Evolutionary conservation across 257 asterid genomes (phyloP), one percentile per base, ranked within the genome.

Genomic region (Solanum ossicruentum): DNA sequence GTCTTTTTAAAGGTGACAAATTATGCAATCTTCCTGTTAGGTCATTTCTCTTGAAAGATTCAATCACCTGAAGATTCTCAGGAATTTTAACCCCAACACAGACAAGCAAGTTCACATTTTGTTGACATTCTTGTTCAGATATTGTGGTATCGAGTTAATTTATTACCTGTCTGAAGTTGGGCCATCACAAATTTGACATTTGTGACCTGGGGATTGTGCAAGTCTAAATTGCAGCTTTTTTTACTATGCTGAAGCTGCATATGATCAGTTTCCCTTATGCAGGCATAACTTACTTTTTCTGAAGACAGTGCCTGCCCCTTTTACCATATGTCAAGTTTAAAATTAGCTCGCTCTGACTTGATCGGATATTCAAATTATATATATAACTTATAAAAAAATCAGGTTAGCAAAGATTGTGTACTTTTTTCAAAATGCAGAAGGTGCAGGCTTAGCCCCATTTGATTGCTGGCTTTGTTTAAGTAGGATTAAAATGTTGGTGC

Each of bases 401-500:
- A 96, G 99, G 86, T 87, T 93, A 93, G 97, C 93, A 11, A 93
- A 91, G 88, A 91, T 92, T 6, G 86, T 96, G 66, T 93, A 93
- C 85, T 93, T 93, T 91, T 92, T 95, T 81, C 99, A 96, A 87
- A 96, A 96, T 78, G 97, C 99, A 10, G 99, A 96, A 90, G 98
- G 98, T 77, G 87, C 99, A 8, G 97, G 98, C 43, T 90, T 94
- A 89, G 95, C 98, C 84, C 98, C 99, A 80, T 96, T 96, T 65
- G 98, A 94, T 90, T 96, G 99, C 84, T 96, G 99, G 98, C 93
- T 96, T n/a, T 93, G 98, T 90, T 89, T 96, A 89, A 90, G 98
- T 91, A 97, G 98, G 89, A 91, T 93, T 85, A 93, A 94, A 89
- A 94, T 98, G 52, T 94, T 94, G 99, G 94, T 93, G 21, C 87